These are phyloP conservation scores for Fraxinus nigra DNA, from an alignment of 305 asterid species.

Conservation along the genomic window DNA sequence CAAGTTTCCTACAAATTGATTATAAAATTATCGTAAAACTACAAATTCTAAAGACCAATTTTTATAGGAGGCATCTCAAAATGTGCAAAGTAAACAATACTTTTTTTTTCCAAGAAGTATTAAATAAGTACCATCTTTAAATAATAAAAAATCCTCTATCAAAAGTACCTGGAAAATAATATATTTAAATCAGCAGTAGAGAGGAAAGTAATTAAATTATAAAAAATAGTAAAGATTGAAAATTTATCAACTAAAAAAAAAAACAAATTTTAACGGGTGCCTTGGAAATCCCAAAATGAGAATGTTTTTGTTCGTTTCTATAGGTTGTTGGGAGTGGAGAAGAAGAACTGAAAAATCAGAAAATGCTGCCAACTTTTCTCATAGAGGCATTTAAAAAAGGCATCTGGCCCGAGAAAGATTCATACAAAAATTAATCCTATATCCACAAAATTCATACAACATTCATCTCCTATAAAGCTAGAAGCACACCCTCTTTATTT, in stretches of 20 bases:
- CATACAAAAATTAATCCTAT: not conserved
- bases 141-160: not conserved
- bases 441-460: not conserved
- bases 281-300: not conserved
- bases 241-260: not conserved
- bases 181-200: not conserved
- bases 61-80: not conserved
- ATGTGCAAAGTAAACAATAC: not conserved
- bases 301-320: not conserved
- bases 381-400: not conserved
- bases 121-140: not conserved
- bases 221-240: not conserved
- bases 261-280: not conserved
- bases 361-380: conserved; percentile 24
- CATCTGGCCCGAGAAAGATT: conserved; percentile 28
- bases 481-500: not conserved
- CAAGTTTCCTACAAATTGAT: not conserved
- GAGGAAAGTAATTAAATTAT: not conserved
- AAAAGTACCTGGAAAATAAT: not conserved
- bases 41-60: not conserved
- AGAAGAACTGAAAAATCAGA: not conserved
- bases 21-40: not conserved
- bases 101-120: not conserved
- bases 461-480: conserved; percentile 2
- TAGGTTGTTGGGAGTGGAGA: conserved; percentile 1